These are phyloP conservation scores for Dendrobium nobile DNA, from an alignment of 106 monocot genomes.

Conservation along the genomic window DNA sequence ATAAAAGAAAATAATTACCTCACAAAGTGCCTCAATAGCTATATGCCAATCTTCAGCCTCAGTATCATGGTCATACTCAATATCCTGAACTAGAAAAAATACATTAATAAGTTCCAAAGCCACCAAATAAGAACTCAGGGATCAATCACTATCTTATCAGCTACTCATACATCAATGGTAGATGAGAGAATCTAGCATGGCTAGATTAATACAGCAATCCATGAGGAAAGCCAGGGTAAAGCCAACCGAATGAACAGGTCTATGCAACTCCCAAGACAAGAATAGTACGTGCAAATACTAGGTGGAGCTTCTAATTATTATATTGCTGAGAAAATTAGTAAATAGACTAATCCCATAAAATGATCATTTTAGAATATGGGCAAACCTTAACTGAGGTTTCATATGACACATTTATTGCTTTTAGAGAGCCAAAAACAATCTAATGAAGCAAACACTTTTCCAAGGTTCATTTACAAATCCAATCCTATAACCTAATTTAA, in stretches of 20 bases:
- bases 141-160: not conserved
- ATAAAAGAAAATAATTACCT: conserved; percentile 42
- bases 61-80: conserved; percentile 71
- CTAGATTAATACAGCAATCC: not conserved
- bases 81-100: conserved; percentile 65
- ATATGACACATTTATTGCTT: too few relatives aligned
- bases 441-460: too few relatives aligned
- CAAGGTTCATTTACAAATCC: too few relatives aligned
- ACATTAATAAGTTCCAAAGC: not conserved
- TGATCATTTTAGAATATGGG: not conserved
- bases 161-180: not conserved
- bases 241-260: too few relatives aligned
- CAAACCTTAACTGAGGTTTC: too few relatives aligned
- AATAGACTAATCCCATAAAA: not conserved
- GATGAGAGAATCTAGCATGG: not conserved
- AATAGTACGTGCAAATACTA: not conserved
- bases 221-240: not conserved
- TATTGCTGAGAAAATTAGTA: not conserved
- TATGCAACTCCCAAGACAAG: not conserved
- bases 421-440: too few relatives aligned
- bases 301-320: not conserved
- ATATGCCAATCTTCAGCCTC: conserved; percentile 86
- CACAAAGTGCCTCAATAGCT: conserved; percentile 73
- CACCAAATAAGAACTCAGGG: not conserved
- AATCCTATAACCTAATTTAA: too few relatives aligned